Conservation (phyloP, 163 green algal genomes). For the Chlamydomonas reinhardtii region DNA sequence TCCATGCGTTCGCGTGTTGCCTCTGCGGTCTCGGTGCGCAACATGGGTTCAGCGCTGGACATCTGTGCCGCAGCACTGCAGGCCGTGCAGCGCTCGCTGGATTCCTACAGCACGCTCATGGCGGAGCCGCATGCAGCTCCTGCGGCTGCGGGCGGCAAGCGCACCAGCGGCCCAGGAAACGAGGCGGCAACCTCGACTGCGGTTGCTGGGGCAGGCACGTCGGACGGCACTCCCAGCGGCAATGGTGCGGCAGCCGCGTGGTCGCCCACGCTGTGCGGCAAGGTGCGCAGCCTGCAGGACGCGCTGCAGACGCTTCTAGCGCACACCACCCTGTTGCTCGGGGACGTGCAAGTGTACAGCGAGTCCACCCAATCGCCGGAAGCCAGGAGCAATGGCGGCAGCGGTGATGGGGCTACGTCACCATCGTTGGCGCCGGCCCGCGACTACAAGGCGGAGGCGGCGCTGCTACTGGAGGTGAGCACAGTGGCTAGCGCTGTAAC, state of each 20-base stretch:
- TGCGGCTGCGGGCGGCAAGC: too few species aligned
- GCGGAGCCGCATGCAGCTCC: background rate
- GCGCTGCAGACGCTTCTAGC: conserved; percentile 45
- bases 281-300: conserved; percentile 54
- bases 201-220: too few species aligned
- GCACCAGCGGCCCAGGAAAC: too few species aligned
- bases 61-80: conserved; percentile 11
- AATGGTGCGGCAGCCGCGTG: background rate
- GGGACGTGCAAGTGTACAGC: conserved; percentile 35
- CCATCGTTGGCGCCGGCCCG: background rate
- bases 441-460: conserved; percentile 20
- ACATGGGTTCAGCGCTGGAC: conserved; percentile 41
- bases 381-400: too few species aligned
- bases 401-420: too few species aligned
- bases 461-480: conserved; percentile 12
- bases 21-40: background rate
- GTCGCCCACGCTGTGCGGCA: conserved; percentile 33
- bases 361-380: background rate
- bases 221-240: background rate
- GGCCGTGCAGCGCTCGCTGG: background rate
- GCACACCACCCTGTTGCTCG: conserved; percentile 42
- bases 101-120: conserved; percentile 9
- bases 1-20: background rate
- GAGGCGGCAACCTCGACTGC: background rate
- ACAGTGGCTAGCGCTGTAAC: too few species aligned